Base-by-base conservation (phyloP, 2,329 filamentous ascomycete genomes). In the Mycosphaerella sp. region DNA sequence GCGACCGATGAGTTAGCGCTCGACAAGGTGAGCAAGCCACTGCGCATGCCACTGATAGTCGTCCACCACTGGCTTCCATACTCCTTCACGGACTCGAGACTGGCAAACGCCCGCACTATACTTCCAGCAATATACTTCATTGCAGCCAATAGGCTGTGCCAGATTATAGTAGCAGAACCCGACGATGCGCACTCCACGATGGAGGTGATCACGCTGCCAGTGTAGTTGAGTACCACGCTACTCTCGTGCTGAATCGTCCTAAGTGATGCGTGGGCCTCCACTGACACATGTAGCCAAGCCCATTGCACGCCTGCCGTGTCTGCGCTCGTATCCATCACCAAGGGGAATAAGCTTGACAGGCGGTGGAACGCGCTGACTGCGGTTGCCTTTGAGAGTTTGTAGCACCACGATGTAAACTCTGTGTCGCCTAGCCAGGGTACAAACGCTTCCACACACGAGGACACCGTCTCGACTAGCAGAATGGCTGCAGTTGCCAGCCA, bases 251-350 rank as follows among this genome's bases (percentile, higher is more conserved):
- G 45, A 12, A 67, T 42, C 14, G 41, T 51, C 28, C 53, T 53
- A 2, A 67, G 58, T 7, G 60, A 62, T 16, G 60, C 57, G 53
- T 66, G 65, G 13, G 65, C 58, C 42, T 63, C 58, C 5, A 63
- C 54, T 13, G 59, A 62, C 12, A 53, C 57, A 3, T 48, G 47
- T 2, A 67, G 55, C 30, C 64, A 59, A 2, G 59, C 59, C 55
- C 57, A 55, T 42, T 64, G 63, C 56, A 55, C 58, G 5, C 58
- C 60, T n/a, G 57, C 30, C 10, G 10, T 25, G 12, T 50, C 49
- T 25, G 37, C 47, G 37, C 52, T 35, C n/a, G 49, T 27, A 30
- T 49, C 48, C 25, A 49, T 50, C 18, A 49, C 44, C 1, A 57
- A 41, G 4, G 61, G 25, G 39, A 66, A 54, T 16, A 62, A 21